Base-by-base conservation (phyloP, 257 asterid species). In the Solanum virginianum region DNA sequence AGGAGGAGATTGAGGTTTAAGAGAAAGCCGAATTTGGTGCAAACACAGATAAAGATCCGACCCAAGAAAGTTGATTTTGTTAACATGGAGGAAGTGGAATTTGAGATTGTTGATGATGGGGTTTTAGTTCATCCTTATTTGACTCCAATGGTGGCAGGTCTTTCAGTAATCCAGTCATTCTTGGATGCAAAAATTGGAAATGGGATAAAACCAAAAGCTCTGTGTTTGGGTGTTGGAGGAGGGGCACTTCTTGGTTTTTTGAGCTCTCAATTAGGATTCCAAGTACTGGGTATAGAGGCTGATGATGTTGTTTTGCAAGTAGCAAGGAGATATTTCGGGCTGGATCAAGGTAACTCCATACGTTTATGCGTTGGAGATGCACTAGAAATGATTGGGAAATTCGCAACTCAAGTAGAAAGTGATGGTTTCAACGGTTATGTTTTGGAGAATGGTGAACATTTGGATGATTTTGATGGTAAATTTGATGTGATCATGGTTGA, bases 171-270 rank as follows among this genome's bases (percentile, higher is more conserved):
- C 85, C 79, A 88, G 18, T 80, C 80, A 29, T 86, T 82, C 77
- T 56, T 96, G 86, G 94, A 93, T 13, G 80, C 72, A n/a, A 87
- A 81, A 62, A 86, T 86, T 15, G 41, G 4, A 14, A 74, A 11
- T 3, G 94, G 94, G 9, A 39, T 87, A 62, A 92, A 89, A 85
- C 97, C 95, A 0, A 93, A 80, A 86, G 97, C 93, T 20, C 83
- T 96, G 88, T 96, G 98, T 74, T 87, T 96, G 83, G 98, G 99
- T 51, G 93, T 96, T 22, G 99, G 99, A 60, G 98, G 99, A 86
- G 99, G 99, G 57, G 95, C 95, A 36, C 90, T 96, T 90, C 88
- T 93, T 80, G 90, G 93, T 60, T 96, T 90, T 80, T 88, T 96
- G 90, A 86, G 87, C 54, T 68, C 51, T 29, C 88, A 85, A 32